Evolutionary conservation across 352 stramenopile species (phyloP).

Genomic region (Phytopythium oedochilum): DNA sequence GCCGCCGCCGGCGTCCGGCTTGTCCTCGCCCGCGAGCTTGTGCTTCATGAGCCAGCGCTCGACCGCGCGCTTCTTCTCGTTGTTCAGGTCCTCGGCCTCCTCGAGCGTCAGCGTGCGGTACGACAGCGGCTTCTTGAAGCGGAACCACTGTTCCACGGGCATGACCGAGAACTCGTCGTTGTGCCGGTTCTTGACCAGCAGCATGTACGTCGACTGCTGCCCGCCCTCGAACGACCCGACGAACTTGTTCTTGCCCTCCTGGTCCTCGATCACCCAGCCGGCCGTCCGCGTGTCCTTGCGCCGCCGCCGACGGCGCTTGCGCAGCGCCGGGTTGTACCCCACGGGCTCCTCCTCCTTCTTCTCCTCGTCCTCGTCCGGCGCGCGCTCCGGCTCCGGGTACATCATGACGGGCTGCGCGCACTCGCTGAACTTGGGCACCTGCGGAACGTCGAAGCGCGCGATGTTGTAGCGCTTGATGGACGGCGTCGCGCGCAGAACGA

Average conservation of each 20-base stretch:
- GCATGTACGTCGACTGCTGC: constrained; percentile 81
- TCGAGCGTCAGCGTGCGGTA: constrained; percentile 84
- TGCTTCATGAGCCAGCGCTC: constrained; percentile 89
- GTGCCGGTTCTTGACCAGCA: constrained; percentile 84
- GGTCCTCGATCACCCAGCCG: constrained; percentile 85
- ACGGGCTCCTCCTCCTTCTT: constrained; percentile 65
- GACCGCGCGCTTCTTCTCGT: constrained; percentile 86
- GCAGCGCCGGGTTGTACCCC: constrained; percentile 69
- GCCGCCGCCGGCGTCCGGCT: constrained; percentile 27
- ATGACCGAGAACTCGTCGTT: constrained; percentile 88
- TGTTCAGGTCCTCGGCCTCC: constrained; percentile 84
- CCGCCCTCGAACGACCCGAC: constrained; percentile 77
- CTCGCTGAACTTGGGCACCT: constrained; percentile 48
- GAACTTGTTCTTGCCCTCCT: constrained; percentile 80
- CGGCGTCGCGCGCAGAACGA: constrained; percentile 75
- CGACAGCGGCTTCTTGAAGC: constrained; percentile 85
- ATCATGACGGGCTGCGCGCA: constrained; percentile 84
- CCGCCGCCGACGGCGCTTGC: constrained; percentile 68
- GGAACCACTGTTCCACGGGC: constrained; percentile 86
- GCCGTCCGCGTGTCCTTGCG: constrained; percentile 72
- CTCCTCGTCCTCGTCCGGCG: constrained; percentile 72
- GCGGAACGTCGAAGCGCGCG: constrained; percentile 70
- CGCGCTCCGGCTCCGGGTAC: constrained; percentile 79
- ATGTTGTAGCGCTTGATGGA: constrained; percentile 90
- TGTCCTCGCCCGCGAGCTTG: constrained; percentile 77